These are phyloP conservation scores for Hyaloscypha variabilis DNA, from an alignment of 495 filamentous ascomycete genomes.

Conservation along the genomic window DNA sequence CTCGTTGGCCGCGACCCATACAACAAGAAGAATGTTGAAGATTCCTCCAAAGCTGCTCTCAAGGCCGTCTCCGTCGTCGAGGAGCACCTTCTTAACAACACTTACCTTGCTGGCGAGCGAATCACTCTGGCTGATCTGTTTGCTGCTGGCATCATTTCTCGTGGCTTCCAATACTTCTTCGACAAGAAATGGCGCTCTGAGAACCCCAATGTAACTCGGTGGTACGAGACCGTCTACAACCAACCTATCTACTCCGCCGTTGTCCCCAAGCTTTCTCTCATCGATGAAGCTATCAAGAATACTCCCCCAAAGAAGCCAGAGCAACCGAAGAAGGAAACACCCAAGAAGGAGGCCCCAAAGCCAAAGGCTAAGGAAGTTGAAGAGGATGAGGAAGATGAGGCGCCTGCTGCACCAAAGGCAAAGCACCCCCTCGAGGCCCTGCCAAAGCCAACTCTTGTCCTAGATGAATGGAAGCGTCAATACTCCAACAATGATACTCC, in stretches of 20 bases:
- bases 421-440: conserved; percentile 96
- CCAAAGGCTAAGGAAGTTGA: conserved; percentile 55
- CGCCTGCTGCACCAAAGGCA: conserved; percentile 76
- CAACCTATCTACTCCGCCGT: conserved; percentile 87
- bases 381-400: conserved; percentile 72
- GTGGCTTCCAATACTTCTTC: conserved; percentile 85
- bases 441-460: conserved; percentile 72
- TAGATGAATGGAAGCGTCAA: conserved; percentile 98
- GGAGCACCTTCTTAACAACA: conserved; percentile 87
- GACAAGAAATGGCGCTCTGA: conserved; percentile 82
- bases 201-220: conserved; percentile 85
- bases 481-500: conserved; percentile 98
- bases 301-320: conserved; percentile 84
- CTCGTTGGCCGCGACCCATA: conserved; percentile 77
- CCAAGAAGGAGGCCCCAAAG: conserved; percentile 59
- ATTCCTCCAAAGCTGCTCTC: conserved; percentile 64
- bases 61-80: conserved; percentile 74
- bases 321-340: conserved; percentile 58
- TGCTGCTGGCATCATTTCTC: conserved; percentile 71
- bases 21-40: conserved; percentile 97
- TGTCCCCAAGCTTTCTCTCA: conserved; percentile 69
- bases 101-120: conserved; percentile 96
- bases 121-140: conserved; percentile 96
- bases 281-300: conserved; percentile 86
- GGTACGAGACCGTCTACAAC: conserved; percentile 93